A percentile compares a stretch with the other conserved stretches of the same genome.
Evolutionary conservation across 441 rosid species (phyloP).

Genomic region (Manihot esculenta): DNA sequence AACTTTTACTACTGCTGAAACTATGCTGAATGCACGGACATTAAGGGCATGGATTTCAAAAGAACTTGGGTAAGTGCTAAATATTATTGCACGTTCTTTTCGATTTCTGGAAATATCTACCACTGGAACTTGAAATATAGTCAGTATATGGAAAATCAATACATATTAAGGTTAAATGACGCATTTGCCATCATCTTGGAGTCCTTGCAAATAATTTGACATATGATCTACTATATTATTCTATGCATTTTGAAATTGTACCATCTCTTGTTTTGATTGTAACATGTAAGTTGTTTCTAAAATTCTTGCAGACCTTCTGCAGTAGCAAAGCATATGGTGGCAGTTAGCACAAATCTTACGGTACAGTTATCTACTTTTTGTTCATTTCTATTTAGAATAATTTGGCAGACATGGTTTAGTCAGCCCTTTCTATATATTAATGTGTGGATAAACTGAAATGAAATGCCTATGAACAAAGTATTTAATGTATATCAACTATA

Average conservation of each 20-base stretch:
- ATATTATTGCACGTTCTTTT: constrained; percentile 15
- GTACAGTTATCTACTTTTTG: constrained; percentile 31
- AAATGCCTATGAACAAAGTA: not conserved
- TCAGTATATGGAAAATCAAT: not conserved
- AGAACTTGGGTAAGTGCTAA: constrained; percentile 80
- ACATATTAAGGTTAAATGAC: not conserved
- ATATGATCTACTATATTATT: not conserved
- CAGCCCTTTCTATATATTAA: not conserved
- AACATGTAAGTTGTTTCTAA: constrained; percentile 17
- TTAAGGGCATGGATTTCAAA: constrained; percentile 90
- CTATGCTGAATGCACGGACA: constrained; percentile 97
- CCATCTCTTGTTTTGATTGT: not conserved
- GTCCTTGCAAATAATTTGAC: not conserved
- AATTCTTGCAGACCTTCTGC: constrained; percentile 68
- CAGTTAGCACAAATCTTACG: constrained; percentile 89
- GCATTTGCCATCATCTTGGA: not conserved
- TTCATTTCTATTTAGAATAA: not conserved
- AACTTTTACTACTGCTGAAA: constrained; percentile 98
- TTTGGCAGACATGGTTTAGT: not conserved
- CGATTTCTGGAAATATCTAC: constrained; percentile 18
- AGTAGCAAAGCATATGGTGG: constrained; percentile 99
- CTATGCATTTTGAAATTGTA: not conserved
- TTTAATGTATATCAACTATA: not conserved
- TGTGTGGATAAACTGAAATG: not conserved
- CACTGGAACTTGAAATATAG: not conserved